Base-by-base conservation (phyloP, 1,139 yeast genomes). In the Saccharomyces uvarum region DNA sequence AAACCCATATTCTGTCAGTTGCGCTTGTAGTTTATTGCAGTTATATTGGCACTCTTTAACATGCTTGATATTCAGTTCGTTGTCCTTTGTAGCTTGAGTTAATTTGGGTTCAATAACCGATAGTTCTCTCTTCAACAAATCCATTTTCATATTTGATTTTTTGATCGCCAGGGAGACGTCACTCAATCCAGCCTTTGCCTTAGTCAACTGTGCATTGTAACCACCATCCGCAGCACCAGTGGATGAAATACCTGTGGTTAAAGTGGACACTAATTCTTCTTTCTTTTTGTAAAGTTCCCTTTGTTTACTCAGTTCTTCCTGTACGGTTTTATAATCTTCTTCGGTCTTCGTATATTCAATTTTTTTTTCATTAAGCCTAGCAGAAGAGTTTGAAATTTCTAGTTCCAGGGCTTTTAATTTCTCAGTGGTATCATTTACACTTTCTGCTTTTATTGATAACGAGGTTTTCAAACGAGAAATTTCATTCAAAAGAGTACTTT, bases 231-330 rank as follows among this genome's bases (percentile, higher is more conserved):
- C 77, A 63, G 75, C 77, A 51, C 96, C 97, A 55, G 83, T 84
- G 0, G 96, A 81, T 0, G 97, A 87, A 13, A 93, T 84, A 63
- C 99, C 99, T 0, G 98, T 91, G 0, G 93, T 84, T 47, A 95
- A 75, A 0, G 96, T 84, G 4, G 95, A 84, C 14, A 89, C 73
- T 21, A 91, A 75, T 59, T 91, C 97, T 64, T 89, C 95, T 61
- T 87, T 88, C 58, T 76, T 79, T 38, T 76, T 75, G 56, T 79
- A 77, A n/a, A 77, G 76, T 5, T 74, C 74, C 58, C 82, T 83
- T 55, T 82, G 64, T 2, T 68, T 65, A 3, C 70, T 72, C 8
- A 86, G 71, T 46, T 73, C 67, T 0, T 68, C 67, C 53, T 80
- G 82, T 9, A 83, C 71, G 0, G 62, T 61, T 2, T 75, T 74